Percentiles rank a stretch among this genome's conserved stretches.
Evolutionary conservation across 148 eudicot species (phyloP).

Genomic region (Vaccinium corymbosum): DNA sequence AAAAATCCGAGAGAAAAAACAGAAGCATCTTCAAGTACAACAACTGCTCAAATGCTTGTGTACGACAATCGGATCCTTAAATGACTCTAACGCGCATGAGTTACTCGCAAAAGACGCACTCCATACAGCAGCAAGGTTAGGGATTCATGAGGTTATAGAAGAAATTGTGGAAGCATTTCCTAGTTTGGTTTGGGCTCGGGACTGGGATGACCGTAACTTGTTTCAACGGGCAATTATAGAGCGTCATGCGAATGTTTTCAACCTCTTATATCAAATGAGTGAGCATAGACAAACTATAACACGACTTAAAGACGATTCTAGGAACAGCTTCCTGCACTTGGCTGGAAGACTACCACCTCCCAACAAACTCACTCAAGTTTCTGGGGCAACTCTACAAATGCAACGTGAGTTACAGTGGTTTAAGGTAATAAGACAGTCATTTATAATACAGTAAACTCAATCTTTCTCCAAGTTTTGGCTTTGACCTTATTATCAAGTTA

Average conservation of each 20-base stretch:
- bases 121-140: slow-evolving; percentile 20
- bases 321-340: slow-evolving; percentile 24
- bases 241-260: slow-evolving; percentile 28
- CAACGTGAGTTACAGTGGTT: slow-evolving; percentile 26
- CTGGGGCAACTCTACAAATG: slow-evolving; percentile 33
- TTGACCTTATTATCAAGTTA: no score
- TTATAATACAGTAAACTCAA: no score
- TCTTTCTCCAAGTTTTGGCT: no score
- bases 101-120: background rate
- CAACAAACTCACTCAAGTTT: slow-evolving; percentile 15
- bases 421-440: background rate
- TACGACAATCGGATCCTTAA: background rate
- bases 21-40: slow-evolving; percentile 14
- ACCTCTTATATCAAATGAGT: slow-evolving; percentile 25
- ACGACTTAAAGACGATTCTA: background rate
- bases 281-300: slow-evolving; percentile 22
- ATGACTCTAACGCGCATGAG: background rate
- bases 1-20: slow-evolving; percentile 6
- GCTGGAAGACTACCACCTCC: slow-evolving; percentile 19
- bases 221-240: slow-evolving; percentile 29
- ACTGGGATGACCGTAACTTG: slow-evolving; percentile 6
- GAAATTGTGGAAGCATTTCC: slow-evolving; percentile 21
- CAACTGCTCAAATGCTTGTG: slow-evolving; percentile 24
- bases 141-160: slow-evolving; percentile 27
- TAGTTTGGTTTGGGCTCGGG: slow-evolving; percentile 25